Evolutionary conservation across 192 early-diverging fungal genomes (phyloP).

Genomic region (Coemansia sp.): DNA sequence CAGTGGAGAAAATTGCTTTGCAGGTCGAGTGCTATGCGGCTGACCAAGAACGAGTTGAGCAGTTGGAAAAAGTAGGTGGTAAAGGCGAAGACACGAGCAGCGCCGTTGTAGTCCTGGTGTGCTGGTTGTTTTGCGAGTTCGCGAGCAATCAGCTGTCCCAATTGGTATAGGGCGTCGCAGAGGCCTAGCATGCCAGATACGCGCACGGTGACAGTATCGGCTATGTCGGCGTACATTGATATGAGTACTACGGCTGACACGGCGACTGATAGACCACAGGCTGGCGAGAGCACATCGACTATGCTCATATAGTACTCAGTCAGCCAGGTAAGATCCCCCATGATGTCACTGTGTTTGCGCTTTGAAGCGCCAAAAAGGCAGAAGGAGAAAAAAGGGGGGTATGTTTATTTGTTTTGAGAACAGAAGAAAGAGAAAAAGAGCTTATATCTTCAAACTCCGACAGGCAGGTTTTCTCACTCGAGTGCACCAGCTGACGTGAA

Average conservation of each 20-base stretch:
- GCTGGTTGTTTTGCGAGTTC: constrained; percentile 30
- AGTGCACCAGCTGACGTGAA: neutral
- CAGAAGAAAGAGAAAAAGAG: neutral
- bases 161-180: constrained; percentile 39
- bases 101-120: constrained; percentile 12
- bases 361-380: constrained; percentile 1
- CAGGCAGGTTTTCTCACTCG: neutral
- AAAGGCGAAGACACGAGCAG: constrained; percentile 45
- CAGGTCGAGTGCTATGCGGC: constrained; percentile 50
- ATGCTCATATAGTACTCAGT: constrained; percentile 45
- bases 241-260: constrained; percentile 39
- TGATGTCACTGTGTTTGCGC: neutral
- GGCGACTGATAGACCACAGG: constrained; percentile 46
- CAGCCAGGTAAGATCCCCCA: constrained; percentile 28
- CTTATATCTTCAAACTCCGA: neutral
- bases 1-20: constrained; percentile 47
- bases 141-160: constrained; percentile 38
- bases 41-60: constrained; percentile 38
- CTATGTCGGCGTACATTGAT: constrained; percentile 43
- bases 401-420: neutral
- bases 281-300: constrained; percentile 46
- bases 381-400: neutral
- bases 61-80: constrained; percentile 40
- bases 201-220: constrained; percentile 41
- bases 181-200: constrained; percentile 49